Evolutionary conservation across 2,329 filamentous ascomycete species (phyloP), one percentile per base, ranked within the genome.

Genomic region (Chaetomium sp.): DNA sequence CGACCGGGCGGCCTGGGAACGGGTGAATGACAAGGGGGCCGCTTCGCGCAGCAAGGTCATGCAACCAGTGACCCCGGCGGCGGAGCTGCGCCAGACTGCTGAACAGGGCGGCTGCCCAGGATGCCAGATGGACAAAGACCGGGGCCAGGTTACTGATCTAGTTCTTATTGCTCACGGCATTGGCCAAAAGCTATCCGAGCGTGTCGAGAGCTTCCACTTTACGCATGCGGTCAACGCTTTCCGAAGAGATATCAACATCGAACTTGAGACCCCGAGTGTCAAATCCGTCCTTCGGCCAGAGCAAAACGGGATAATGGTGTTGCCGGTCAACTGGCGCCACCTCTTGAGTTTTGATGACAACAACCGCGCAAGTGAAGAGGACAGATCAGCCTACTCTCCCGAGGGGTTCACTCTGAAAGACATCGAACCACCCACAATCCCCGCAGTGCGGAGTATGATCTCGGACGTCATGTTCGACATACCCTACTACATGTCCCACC

Each of bases 391-490:
- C n/a, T 82, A 88, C 62, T 82, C 84, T 2, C 79, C 84, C 4
- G 82, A 86, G 35, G 88, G 89, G 47, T 85, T 84, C 70, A 75
- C 78, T 0, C 81, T 99, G 16, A 90, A 93, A 70, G 93, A 98
- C 70, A 97, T 99, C 69, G 97, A 96, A 5, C 93, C 93, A 1
- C 86, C 89, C 50, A 95, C 92, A 0, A 91, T 99, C 33, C 93
- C 94, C 0, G 93, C 92, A 0, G 90, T 99, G n/a, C 89, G 95
- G 54, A 92, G 90, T 73, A 87, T 99, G 74, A 96, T 99, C 67
- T 96, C 91, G 50, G 95, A 99, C 75, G 92, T 99, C 71, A 97
- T 99, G 92, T 89, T 98, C 57, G 95, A 99, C 75, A 94, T 99
- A 57, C 95, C 95, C 0, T 98, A 97, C 75, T 99, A 98, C 78